phyloP scores from a whole-genome alignment of 2,329 filamentous ascomycete genomes.

The Mycosphaerella sp. region DNA sequence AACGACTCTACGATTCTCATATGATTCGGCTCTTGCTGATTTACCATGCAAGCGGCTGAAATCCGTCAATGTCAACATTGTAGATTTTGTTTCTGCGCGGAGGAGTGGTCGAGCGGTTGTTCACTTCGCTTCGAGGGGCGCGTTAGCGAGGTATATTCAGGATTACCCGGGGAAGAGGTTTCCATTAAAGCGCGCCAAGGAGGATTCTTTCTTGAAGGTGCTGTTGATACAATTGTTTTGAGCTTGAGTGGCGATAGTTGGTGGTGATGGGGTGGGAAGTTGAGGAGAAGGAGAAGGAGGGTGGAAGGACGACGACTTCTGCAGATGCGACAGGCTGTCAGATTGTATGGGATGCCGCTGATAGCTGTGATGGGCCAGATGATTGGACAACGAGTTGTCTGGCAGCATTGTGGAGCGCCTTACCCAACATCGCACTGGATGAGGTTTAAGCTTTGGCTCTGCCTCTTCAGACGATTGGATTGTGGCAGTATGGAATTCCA shows the following conservation, averaged over 20 bases:
- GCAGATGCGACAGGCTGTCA: too few relatives aligned
- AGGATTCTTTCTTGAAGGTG: constrained; percentile 14
- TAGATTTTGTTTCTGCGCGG: constrained; percentile 19
- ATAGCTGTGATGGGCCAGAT: too few relatives aligned
- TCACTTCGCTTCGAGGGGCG: constrained; percentile 7
- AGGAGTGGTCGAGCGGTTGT: not conserved
- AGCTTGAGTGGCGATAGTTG: not conserved
- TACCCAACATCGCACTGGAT: too few relatives aligned
- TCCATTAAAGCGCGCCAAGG: constrained; percentile 20
- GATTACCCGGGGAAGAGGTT: constrained; percentile 12
- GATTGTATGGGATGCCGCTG: too few relatives aligned
- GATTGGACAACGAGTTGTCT: too few relatives aligned
- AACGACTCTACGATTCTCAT: not conserved
- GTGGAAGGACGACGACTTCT: too few relatives aligned
- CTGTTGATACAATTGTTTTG: constrained; percentile 16
- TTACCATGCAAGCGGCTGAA: constrained; percentile 11
- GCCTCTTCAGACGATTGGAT: too few relatives aligned
- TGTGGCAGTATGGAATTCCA: too few relatives aligned
- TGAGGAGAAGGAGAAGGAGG: too few relatives aligned
- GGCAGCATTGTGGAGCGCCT: too few relatives aligned
- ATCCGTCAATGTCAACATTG: constrained; percentile 17
- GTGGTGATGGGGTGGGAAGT: too few relatives aligned
- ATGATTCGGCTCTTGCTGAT: not conserved
- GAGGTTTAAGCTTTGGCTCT: too few relatives aligned
- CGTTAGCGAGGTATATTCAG: constrained; percentile 18